A percentile compares a stretch with the other conserved stretches of the same genome.
These are phyloP conservation scores for Ustilago sp. DNA, from an alignment of 1,284 basidiomycete species.

Conservation along the genomic window DNA sequence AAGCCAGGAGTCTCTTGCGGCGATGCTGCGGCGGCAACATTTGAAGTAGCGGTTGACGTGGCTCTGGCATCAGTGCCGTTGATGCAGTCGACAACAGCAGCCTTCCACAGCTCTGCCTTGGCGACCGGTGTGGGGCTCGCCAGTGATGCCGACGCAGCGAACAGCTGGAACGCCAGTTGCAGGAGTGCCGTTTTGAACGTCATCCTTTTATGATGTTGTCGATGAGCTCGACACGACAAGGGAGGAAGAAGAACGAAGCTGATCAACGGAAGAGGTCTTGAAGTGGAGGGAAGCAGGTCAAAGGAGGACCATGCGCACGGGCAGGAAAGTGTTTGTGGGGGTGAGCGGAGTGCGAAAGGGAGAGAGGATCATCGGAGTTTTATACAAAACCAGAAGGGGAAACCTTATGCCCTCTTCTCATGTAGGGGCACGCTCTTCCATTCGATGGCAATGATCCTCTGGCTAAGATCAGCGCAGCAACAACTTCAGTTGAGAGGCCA, in stretches of 20 bases:
- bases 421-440: background rate
- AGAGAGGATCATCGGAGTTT: constrained; percentile 12
- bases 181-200: constrained; percentile 21
- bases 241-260: constrained; percentile 1
- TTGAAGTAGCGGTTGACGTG: constrained; percentile 9
- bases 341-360: constrained; percentile 19
- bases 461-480: background rate
- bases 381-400: constrained; percentile 6
- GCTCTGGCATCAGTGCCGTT: constrained; percentile 13
- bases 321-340: constrained; percentile 17
- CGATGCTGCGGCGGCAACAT: constrained; percentile 9
- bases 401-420: background rate
- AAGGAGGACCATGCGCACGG: background rate
- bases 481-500: background rate
- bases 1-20: constrained; percentile 53
- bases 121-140: constrained; percentile 24
- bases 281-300: constrained; percentile 15
- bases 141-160: constrained; percentile 22
- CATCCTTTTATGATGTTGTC: constrained; percentile 7
- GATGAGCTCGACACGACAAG: background rate
- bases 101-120: constrained; percentile 10
- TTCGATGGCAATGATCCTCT: background rate
- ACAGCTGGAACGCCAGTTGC: constrained; percentile 42
- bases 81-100: constrained; percentile 7
- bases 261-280: background rate